A percentile compares a stretch with the other conserved stretches of the same genome.
Conservation (phyloP, 116 monocot genomes). For the Phalaenopsis hybrid region DNA sequence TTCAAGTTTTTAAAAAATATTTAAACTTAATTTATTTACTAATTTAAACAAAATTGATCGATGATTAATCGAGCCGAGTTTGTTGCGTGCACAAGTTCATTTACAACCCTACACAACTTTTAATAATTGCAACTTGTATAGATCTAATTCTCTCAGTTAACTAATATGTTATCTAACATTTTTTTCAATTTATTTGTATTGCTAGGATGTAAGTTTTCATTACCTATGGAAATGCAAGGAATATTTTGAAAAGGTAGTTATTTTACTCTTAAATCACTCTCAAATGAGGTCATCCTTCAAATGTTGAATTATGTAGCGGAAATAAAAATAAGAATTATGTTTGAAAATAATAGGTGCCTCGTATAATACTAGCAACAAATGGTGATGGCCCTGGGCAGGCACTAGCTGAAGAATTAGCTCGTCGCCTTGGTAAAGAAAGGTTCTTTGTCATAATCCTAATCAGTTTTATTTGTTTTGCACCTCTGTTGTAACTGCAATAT, state of each 20-base stretch:
- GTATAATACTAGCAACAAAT: slow-evolving; percentile 28
- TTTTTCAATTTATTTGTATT: slow-evolving; percentile 18
- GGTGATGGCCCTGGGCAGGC: slow-evolving; percentile 23
- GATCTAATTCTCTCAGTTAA: not conserved
- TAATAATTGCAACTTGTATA: not conserved
- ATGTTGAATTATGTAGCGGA: not conserved
- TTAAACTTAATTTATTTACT: too few species aligned
- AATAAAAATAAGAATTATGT: not conserved
- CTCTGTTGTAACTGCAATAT: not conserved
- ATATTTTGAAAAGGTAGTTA: slow-evolving; percentile 19
- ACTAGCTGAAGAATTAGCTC: slow-evolving; percentile 29
- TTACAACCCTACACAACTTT: too few species aligned
- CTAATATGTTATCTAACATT: slow-evolving; percentile 12
- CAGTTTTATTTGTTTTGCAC: not conserved
- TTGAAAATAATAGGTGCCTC: slow-evolving; percentile 19
- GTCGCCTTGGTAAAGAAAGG: slow-evolving; percentile 38
- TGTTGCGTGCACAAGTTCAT: too few species aligned
- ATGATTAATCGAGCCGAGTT: too few species aligned
- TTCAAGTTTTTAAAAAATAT: too few species aligned
- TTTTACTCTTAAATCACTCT: not conserved
- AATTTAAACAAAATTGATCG: too few species aligned
- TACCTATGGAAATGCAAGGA: slow-evolving; percentile 46
- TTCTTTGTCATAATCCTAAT: not conserved
- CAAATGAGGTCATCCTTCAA: not conserved
- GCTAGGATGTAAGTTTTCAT: slow-evolving; percentile 44